Base-by-base conservation (phyloP, 257 asterid genomes). In the Solanum ossicruentum region DNA sequence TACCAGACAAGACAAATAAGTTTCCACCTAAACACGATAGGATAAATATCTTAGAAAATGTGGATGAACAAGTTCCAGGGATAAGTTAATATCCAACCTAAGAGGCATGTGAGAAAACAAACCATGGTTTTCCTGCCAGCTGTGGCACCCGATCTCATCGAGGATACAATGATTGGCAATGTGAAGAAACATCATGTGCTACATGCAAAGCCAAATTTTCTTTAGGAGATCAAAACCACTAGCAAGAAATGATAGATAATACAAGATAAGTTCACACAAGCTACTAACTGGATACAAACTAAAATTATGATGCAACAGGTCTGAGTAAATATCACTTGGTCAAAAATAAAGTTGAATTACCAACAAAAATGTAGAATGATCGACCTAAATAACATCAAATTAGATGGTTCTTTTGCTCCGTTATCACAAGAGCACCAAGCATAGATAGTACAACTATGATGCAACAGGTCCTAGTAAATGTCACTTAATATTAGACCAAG, bases 91-190 rank as follows among this genome's bases (percentile, higher is more conserved):
- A 26, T 77, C 20, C 26, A 51, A 51, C 17, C 1, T 16, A 84
- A 56, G 45, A 47, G 83, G 36, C 12, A 11, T 7, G 65, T 32
- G 80, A 28, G 47, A 54, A 51, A 45, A 52, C 84, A 80, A 85
- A 96, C 99, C 98, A 96, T 95, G 81, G 97, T 95, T 91, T 96
- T 96, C 87, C 99, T 91, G 43, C 97, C 98, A 81, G 98, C 98
- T 58, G 94, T 91, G 88, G 91, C 54, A 17, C 97, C 99, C 99
- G 98, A 95, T 93, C 94, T 91, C 93, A 95, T 90, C 72, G 98
- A 93, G 86, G 98, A 93, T 89, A 95, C 69, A 36, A 96, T 98
- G 55, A 96, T 95, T 51, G 99, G 99, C 94, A 96, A 88, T 9
- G 97, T 95, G 28, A 95, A 96, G 91, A 95, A 95, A 88, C 97